phyloP scores from a whole-genome alignment of 805 yeast genomes.

The Wickerhamomyces chaumierensis region DNA sequence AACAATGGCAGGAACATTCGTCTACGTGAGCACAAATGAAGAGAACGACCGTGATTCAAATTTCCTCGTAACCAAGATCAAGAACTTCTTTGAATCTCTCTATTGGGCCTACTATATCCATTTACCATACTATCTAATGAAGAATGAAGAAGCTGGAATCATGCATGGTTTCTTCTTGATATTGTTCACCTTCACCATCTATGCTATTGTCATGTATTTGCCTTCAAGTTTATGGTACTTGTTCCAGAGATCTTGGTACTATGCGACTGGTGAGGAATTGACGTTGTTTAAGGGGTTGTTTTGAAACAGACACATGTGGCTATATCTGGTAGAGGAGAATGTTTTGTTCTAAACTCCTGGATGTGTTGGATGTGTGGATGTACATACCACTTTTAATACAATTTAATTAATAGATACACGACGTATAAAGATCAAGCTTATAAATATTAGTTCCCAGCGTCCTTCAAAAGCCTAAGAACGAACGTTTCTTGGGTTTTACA shows the following conservation, averaged over 20 bases:
- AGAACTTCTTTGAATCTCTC: constrained; percentile 20
- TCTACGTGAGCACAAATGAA: constrained; percentile 19
- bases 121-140: constrained; percentile 32
- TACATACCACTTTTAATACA: too few species aligned
- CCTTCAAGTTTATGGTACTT: constrained; percentile 17
- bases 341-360: too few species aligned
- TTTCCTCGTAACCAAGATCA: constrained; percentile 16
- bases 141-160: constrained; percentile 28
- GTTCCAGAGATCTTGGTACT: constrained; percentile 19
- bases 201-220: constrained; percentile 24
- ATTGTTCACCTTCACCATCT: constrained; percentile 25
- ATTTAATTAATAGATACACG: too few species aligned
- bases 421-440: too few species aligned
- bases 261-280: constrained; percentile 23
- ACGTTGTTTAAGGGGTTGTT: neutral
- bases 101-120: constrained; percentile 35
- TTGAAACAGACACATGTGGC: too few species aligned
- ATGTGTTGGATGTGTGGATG: too few species aligned
- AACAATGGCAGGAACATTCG: constrained; percentile 20
- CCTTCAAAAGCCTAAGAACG: constrained; percentile 10
- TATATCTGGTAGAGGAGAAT: too few species aligned
- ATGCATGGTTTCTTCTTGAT: constrained; percentile 27
- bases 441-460: too few species aligned
- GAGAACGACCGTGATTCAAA: constrained; percentile 17
- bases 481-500: constrained; percentile 5